These are phyloP conservation scores for Brassica juncea DNA, from an alignment of 345 rosid species.

Conservation along the genomic window DNA sequence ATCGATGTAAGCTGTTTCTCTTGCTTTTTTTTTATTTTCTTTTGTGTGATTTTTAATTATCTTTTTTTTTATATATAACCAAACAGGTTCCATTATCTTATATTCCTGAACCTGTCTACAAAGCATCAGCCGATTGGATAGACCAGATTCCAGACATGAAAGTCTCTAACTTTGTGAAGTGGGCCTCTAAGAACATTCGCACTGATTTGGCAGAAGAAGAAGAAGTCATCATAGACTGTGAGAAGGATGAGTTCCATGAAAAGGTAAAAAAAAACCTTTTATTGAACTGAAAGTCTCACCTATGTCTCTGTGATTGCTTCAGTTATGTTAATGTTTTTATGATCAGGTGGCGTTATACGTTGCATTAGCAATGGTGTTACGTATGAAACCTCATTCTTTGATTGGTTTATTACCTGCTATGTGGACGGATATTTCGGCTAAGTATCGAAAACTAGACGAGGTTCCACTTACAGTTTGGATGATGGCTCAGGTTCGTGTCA, in stretches of 20 bases:
- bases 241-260: neutral
- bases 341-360: neutral
- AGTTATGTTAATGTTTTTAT: neutral
- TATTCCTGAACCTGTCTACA: neutral
- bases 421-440: neutral
- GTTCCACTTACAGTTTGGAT: conserved; percentile 1
- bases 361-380: neutral
- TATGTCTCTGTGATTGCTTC: neutral
- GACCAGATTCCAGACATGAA: neutral
- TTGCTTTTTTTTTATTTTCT: neutral
- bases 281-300: neutral
- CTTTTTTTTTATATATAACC: neutral
- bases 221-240: neutral
- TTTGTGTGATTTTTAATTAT: neutral
- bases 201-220: neutral
- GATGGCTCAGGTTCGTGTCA: neutral
- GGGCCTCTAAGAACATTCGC: neutral
- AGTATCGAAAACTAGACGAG: neutral
- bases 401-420: neutral
- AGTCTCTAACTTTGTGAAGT: neutral
- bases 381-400: neutral
- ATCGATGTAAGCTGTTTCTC: neutral
- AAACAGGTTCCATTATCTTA: neutral
- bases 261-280: neutral
- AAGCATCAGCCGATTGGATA: conserved; percentile 2